A percentile compares a stretch with the other conserved stretches of the same genome.
These are phyloP conservation scores for Pythium brachiatum DNA, from an alignment of 352 stramenopile genomes.

Conservation along the genomic window DNA sequence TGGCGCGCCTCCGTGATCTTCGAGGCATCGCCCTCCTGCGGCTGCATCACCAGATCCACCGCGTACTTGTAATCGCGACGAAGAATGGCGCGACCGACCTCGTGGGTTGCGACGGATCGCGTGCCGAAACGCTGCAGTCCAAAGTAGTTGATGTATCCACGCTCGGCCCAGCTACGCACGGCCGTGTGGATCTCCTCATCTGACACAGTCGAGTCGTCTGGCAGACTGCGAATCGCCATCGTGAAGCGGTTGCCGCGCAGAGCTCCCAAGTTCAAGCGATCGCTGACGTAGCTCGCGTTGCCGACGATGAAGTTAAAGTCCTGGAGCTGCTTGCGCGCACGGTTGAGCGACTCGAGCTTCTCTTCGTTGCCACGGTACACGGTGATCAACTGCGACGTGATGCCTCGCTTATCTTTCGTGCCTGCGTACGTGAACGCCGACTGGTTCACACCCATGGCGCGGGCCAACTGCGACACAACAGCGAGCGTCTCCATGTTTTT, in stretches of 20 bases:
- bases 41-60: constrained; percentile 89
- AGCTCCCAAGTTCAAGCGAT: constrained; percentile 92
- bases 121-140: constrained; percentile 96
- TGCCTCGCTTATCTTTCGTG: constrained; percentile 97
- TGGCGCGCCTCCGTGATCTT: constrained; percentile 71
- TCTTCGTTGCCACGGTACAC: constrained; percentile 79
- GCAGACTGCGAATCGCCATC: constrained; percentile 92
- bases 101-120: constrained; percentile 82
- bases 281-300: constrained; percentile 88
- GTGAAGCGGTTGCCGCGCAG: constrained; percentile 95
- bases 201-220: constrained; percentile 45
- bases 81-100: constrained; percentile 93
- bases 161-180: constrained; percentile 63
- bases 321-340: constrained; percentile 56
- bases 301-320: constrained; percentile 91
- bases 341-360: constrained; percentile 79
- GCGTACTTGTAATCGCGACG: constrained; percentile 90
- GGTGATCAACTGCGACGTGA: constrained; percentile 95
- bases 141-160: constrained; percentile 98
- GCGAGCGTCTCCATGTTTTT: constrained; percentile 95
- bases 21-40: constrained; percentile 70
- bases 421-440: constrained; percentile 90
- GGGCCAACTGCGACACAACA: constrained; percentile 76
- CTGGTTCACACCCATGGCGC: constrained; percentile 65
- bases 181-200: constrained; percentile 60